Conservation (phyloP, 2,329 filamentous ascomycete genomes). For the Phaeomoniella chlamydospora region DNA sequence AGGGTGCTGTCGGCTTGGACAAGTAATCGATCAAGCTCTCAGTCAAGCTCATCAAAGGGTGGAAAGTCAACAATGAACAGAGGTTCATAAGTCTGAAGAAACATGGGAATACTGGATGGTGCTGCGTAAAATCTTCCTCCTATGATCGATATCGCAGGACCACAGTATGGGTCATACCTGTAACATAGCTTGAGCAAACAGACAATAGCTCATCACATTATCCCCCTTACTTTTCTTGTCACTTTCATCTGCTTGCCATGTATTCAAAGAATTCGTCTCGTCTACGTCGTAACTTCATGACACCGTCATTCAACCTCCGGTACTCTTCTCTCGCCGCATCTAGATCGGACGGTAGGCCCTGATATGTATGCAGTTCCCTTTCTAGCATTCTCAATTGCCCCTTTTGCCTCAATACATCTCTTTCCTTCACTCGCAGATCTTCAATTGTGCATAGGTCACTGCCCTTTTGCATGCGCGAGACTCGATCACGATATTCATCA, state of each 20-base stretch:
- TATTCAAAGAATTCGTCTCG: slow-evolving; percentile 2
- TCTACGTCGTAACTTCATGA: not conserved
- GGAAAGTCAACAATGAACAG: no score
- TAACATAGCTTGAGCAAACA: no score
- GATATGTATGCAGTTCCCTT: not conserved
- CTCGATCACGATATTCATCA: slow-evolving; percentile 1
- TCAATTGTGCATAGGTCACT: not conserved
- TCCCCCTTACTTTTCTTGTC: no score
- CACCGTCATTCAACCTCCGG: not conserved
- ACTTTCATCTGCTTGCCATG: no score
- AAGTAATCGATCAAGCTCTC: slow-evolving; percentile 1
- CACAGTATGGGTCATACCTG: no score
- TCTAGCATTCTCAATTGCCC: slow-evolving; percentile 1
- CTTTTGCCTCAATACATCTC: not conserved
- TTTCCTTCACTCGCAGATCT: not conserved
- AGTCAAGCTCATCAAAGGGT: no score
- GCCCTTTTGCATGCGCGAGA: not conserved
- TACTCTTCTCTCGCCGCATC: slow-evolving; percentile 1
- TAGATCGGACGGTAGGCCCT: slow-evolving; percentile 1
- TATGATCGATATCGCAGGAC: no score
- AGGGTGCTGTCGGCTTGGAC: slow-evolving; percentile 2
- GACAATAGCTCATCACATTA: no score
- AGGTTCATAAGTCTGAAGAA: no score
- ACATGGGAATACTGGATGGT: no score
- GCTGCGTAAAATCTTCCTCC: no score